phyloP scores from a whole-genome alignment of 768 basidiomycete genomes.

The Hygrophorus russula region DNA sequence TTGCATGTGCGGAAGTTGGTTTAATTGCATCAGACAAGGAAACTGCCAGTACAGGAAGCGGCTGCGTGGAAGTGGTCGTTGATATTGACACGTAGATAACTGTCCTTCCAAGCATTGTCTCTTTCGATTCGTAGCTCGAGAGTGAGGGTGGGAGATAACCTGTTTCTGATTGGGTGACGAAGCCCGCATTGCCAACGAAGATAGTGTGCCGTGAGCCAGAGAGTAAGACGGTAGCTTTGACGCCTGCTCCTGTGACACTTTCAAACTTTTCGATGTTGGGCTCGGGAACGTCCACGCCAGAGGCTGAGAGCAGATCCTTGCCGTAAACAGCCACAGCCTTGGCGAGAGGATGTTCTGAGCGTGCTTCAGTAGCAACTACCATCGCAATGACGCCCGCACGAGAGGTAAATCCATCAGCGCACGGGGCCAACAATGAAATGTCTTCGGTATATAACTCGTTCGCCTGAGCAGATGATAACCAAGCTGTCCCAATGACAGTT shows the following conservation, averaged over 20 bases:
- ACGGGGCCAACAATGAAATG: constrained; percentile 32
- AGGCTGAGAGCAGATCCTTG: constrained; percentile 41
- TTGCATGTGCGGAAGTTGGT: constrained; percentile 72
- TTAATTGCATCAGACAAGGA: constrained; percentile 86
- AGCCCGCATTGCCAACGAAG: constrained; percentile 67
- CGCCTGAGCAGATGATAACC: constrained; percentile 40
- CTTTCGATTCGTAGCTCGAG: constrained; percentile 53
- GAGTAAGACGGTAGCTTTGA: constrained; percentile 56
- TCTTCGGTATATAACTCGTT: constrained; percentile 6
- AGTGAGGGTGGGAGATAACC: constrained; percentile 49
- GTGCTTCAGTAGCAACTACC: constrained; percentile 78
- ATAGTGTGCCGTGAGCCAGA: constrained; percentile 43
- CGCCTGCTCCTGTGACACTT: constrained; percentile 82
- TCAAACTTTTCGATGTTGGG: constrained; percentile 67
- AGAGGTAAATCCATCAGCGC: constrained; percentile 52
- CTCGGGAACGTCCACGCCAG: constrained; percentile 26
- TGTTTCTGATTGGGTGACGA: constrained; percentile 45
- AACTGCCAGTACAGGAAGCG: constrained; percentile 63
- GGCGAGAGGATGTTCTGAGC: constrained; percentile 94
- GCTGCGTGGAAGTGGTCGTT: constrained; percentile 25
- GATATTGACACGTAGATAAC: constrained; percentile 78
- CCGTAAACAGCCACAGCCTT: constrained; percentile 85
- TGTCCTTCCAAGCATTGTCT: constrained; percentile 66
- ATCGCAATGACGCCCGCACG: constrained; percentile 62
- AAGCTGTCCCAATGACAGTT: constrained; percentile 62